Evolutionary conservation across 163 green algal genomes (phyloP).

Genomic region (Prototheca stagnorum): DNA sequence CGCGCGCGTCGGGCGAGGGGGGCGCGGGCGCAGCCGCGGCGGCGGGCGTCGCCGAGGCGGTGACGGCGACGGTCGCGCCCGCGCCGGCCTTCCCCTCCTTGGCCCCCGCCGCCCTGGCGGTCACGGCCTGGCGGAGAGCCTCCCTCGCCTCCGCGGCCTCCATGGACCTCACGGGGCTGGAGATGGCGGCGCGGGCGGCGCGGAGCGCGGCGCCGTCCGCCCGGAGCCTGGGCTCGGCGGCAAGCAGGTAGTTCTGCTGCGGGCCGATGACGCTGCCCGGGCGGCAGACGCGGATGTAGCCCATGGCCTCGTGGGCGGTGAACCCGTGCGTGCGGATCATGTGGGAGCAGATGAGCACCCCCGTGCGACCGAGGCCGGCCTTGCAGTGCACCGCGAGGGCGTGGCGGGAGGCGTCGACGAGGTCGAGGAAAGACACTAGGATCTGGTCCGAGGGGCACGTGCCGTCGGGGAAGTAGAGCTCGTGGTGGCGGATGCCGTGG

Average conservation of each 20-base stretch:
- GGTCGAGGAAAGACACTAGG: slow-evolving; percentile 56
- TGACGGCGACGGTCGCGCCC: too few relatives aligned
- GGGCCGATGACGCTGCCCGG: slow-evolving; percentile 73
- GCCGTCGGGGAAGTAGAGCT: slow-evolving; percentile 91
- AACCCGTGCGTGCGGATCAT: slow-evolving; percentile 87
- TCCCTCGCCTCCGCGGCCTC: too few relatives aligned
- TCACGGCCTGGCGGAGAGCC: too few relatives aligned
- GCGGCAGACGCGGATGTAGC: slow-evolving; percentile 77
- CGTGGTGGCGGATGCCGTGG: slow-evolving; percentile 61
- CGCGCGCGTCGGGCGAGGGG: too few relatives aligned
- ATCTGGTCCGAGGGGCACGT: slow-evolving; percentile 64
- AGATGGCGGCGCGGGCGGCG: not conserved
- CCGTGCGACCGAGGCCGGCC: slow-evolving; percentile 81
- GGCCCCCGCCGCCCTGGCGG: too few relatives aligned
- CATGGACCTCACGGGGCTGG: not conserved
- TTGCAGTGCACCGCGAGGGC: slow-evolving; percentile 88
- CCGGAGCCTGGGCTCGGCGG: not conserved
- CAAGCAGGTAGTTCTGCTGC: slow-evolving; percentile 66
- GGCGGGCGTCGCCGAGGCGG: too few relatives aligned
- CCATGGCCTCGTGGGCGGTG: slow-evolving; percentile 67
- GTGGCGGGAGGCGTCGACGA: slow-evolving; percentile 50
- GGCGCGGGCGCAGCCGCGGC: too few relatives aligned
- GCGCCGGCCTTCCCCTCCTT: too few relatives aligned
- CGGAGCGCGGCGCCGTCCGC: slow-evolving; percentile 1
- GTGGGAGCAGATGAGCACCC: slow-evolving; percentile 78